phyloP scores from a whole-genome alignment of 148 eudicot genomes.

The Arbutus unedo region DNA sequence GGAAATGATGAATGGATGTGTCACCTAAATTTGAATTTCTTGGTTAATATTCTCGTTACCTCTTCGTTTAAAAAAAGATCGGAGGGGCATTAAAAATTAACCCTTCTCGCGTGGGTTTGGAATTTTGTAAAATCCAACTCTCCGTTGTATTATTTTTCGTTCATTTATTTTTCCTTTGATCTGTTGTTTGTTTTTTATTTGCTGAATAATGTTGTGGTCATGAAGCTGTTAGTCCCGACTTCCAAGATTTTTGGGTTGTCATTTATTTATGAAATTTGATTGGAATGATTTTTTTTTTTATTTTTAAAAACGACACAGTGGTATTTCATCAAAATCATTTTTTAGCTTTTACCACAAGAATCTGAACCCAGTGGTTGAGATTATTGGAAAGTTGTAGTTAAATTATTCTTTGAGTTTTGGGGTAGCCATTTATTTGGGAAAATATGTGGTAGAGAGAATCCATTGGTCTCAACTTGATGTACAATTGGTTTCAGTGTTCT shows the following conservation, averaged over 20 bases:
- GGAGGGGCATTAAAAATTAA: conserved; percentile 19
- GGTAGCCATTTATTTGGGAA: not conserved
- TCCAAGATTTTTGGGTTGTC: not conserved
- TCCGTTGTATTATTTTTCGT: conserved; percentile 12
- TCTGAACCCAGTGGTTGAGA: too few relatives aligned
- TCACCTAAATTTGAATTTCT: conserved; percentile 9
- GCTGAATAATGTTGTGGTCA: not conserved
- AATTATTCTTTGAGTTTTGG: not conserved
- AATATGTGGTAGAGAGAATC: not conserved
- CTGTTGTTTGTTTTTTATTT: not conserved
- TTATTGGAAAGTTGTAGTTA: not conserved
- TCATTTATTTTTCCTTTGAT: not conserved
- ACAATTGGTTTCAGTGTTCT: not conserved
- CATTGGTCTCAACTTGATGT: not conserved
- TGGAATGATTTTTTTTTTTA: not conserved
- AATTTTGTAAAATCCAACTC: conserved; percentile 34
- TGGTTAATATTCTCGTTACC: not conserved
- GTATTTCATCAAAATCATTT: too few relatives aligned
- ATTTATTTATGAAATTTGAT: not conserved
- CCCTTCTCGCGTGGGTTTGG: conserved; percentile 34
- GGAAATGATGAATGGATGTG: conserved; percentile 18
- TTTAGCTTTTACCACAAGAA: too few relatives aligned
- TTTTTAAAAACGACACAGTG: too few relatives aligned
- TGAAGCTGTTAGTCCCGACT: not conserved
- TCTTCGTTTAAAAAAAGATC: conserved; percentile 11